Conservation (phyloP, 192 early-diverging fungal genomes). For the Backusella mclennaniae region DNA sequence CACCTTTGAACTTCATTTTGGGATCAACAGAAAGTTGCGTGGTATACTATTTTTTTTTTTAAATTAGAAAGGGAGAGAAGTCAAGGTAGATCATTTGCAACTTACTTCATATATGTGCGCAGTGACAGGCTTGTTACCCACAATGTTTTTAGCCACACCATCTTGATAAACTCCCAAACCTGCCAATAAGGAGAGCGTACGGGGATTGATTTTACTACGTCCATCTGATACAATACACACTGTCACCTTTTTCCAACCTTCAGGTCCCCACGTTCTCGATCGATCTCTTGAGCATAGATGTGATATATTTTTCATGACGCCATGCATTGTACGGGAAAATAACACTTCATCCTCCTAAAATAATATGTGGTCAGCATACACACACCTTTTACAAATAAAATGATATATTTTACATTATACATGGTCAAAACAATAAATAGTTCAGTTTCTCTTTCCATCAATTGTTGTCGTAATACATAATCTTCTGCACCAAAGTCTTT, state of each 20-base stretch:
- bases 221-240: slow-evolving; percentile 78
- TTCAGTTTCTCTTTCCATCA: slow-evolving; percentile 69
- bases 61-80: not conserved
- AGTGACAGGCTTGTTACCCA: slow-evolving; percentile 58
- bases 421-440: slow-evolving; percentile 85
- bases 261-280: slow-evolving; percentile 49
- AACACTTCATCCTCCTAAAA: slow-evolving; percentile 64
- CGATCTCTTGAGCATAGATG: slow-evolving; percentile 60
- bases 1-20: slow-evolving; percentile 45
- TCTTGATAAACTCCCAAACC: slow-evolving; percentile 78
- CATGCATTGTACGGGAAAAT: slow-evolving; percentile 69
- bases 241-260: slow-evolving; percentile 73
- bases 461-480: slow-evolving; percentile 79
- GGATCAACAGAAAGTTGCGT: slow-evolving; percentile 58
- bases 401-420: slow-evolving; percentile 54
- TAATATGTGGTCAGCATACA: not conserved
- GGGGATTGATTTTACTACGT: slow-evolving; percentile 57
- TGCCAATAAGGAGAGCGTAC: slow-evolving; percentile 61
- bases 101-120: slow-evolving; percentile 61
- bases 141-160: slow-evolving; percentile 60
- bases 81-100: not conserved
- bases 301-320: slow-evolving; percentile 71
- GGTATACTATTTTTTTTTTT: slow-evolving; percentile 50
- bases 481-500: slow-evolving; percentile 73
- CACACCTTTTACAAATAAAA: not conserved